A percentile compares a stretch with the other conserved stretches of the same genome.
phyloP scores from a whole-genome alignment of 2,329 filamentous ascomycete species.

The Allantophomopsis lycopodina region DNA sequence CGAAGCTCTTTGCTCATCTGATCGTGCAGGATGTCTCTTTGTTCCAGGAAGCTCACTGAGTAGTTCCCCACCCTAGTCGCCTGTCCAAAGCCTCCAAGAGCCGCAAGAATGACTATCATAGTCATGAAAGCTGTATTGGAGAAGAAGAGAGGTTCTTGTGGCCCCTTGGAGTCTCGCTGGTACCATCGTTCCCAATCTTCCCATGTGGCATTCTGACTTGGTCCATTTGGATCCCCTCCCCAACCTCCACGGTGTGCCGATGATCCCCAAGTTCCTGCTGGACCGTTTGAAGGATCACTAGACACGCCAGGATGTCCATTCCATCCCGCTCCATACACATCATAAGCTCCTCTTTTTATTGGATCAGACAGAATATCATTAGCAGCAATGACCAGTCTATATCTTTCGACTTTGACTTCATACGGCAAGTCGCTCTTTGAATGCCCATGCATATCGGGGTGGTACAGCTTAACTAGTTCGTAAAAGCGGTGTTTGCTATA shows the following conservation, averaged over 20 bases:
- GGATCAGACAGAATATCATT: constrained; percentile 81
- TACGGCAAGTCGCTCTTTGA: constrained; percentile 34
- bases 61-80: constrained; percentile 52
- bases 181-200: constrained; percentile 91
- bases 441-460: constrained; percentile 56
- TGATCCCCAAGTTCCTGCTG: constrained; percentile 11
- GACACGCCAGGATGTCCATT: constrained; percentile 26
- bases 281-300: constrained; percentile 11
- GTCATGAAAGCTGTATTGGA: constrained; percentile 68
- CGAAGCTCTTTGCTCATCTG: constrained; percentile 49
- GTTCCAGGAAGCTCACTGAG: constrained; percentile 47
- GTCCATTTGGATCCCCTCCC: constrained; percentile 20
- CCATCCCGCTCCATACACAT: constrained; percentile 75
- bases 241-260: constrained; percentile 9
- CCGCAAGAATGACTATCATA: constrained; percentile 55
- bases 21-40: constrained; percentile 52
- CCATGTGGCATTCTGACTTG: constrained; percentile 78
- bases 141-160: constrained; percentile 47
- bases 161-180: constrained; percentile 30
- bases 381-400: constrained; percentile 76
- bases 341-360: constrained; percentile 66
- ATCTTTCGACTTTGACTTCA: constrained; percentile 66
- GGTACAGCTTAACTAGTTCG: constrained; percentile 88
- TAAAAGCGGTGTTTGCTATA: constrained; percentile 83
- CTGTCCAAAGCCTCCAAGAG: constrained; percentile 60